Evolutionary conservation across 208 protist genomes (phyloP), one percentile per base, ranked within the genome.

Genomic region (Crithidia bombi): DNA sequence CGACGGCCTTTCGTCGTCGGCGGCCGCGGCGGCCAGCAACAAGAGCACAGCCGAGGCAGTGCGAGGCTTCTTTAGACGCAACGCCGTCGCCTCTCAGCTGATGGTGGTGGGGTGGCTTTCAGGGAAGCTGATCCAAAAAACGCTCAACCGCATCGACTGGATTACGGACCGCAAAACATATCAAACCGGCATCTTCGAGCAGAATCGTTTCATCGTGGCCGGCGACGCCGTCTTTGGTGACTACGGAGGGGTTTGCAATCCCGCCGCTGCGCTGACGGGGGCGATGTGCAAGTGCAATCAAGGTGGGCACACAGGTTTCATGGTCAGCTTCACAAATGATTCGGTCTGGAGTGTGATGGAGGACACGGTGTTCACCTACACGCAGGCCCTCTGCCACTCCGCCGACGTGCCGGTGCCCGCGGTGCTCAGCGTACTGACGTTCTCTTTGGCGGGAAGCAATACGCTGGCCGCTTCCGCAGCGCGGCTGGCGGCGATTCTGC

Each of bases 221-320:
- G 70, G 74, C 17, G 86, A 92, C 67, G 61, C 81, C 47, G 67
- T 92, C 28, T 23, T 89, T 14, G 86, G 86, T 39, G 79, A 87
- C 65, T 92, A 80, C 69, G 86, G 86, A 33, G 82, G 73, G 21
- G 25, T 17, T 41, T 78, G 76, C 41, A 51, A 59, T 9, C 0
- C 17, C 0, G 5, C 59, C 19, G 63, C 69, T 3, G 32, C 26
- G 7, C n/a, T 19, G 14, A 62, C 79, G 21, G 83, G 82, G 6
- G 83, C 74, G 11, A 59, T 78, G 26, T 82, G 68, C 55, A 1
- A 70, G 17, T 91, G 86, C 68, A 91, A 82, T 33, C 39, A 58
- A 65, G 65, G 55, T 17, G 65, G 56, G 0, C 54, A 49, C 49
- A 36, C 36, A 5, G 47, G 28, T 19, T 0, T 66, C 26, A 41